These are phyloP conservation scores for Eucalyptus virginea DNA, from an alignment of 345 rosid genomes.

Conservation along the genomic window DNA sequence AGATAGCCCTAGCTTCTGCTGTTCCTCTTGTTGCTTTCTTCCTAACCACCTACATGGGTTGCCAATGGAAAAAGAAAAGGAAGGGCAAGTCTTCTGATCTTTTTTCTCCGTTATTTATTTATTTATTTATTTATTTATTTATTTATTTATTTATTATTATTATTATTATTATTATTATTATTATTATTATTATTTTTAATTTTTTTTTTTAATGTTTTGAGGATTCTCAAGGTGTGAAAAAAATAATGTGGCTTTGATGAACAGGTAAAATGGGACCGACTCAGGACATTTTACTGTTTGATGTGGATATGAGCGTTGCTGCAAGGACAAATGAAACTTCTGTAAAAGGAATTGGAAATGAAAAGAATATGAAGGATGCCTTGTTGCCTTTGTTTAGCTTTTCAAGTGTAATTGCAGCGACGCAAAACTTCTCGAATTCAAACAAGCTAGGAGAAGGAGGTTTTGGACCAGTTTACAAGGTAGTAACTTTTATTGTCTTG, in stretches of 20 bases:
- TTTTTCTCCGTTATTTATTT: background rate
- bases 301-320: background rate
- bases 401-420: constrained; percentile 1
- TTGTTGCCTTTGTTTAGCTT: constrained; percentile 8
- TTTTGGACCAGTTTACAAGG: constrained; percentile 19
- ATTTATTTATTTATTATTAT: too few relatives aligned
- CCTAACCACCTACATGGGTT: background rate
- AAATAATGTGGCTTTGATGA: background rate
- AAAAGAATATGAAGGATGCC: background rate
- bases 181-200: too few relatives aligned
- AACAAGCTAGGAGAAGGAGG: constrained; percentile 29
- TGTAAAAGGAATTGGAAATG: background rate
- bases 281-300: background rate
- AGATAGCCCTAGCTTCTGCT: background rate
- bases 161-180: too few relatives aligned
- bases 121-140: too few relatives aligned
- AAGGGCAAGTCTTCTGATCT: background rate
- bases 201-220: accelerated
- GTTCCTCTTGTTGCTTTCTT: background rate
- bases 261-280: background rate
- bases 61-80: background rate
- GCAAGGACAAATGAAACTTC: background rate
- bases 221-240: background rate
- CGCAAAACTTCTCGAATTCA: background rate
- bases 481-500: background rate